Conservation (phyloP, 2,329 filamentous ascomycete genomes). For the Diaporthe velutina region DNA sequence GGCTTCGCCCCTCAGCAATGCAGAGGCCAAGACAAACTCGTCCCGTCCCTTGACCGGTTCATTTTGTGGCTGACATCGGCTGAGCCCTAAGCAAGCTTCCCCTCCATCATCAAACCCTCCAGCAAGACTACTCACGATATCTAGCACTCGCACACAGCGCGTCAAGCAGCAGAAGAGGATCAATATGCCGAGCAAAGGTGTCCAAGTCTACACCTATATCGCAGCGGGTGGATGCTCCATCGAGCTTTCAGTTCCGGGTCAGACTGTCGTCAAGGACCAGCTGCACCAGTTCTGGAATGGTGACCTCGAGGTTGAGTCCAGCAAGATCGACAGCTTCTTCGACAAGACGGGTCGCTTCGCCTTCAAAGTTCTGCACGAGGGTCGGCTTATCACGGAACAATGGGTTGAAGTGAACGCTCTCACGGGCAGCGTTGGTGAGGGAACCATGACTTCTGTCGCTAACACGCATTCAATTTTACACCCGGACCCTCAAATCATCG, state of each 20-base stretch:
- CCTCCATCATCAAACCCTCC: neutral
- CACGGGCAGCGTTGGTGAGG: constrained; percentile 56
- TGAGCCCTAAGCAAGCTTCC: neutral
- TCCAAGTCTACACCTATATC: constrained; percentile 55
- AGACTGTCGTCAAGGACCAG: constrained; percentile 49
- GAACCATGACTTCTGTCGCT: constrained; percentile 53
- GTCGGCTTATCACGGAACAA: constrained; percentile 55
- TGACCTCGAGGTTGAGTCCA: constrained; percentile 60
- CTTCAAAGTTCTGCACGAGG: constrained; percentile 55
- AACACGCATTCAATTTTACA: constrained; percentile 48
- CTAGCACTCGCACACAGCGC: neutral
- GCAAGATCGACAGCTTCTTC: constrained; percentile 55
- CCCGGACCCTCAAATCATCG: constrained; percentile 52
- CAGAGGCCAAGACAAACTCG: constrained; percentile 11
- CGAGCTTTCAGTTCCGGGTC: constrained; percentile 58
- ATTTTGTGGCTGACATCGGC: constrained; percentile 20
- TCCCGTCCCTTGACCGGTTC: neutral
- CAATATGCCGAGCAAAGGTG: constrained; percentile 57
- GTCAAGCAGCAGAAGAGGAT: neutral
- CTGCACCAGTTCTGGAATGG: constrained; percentile 52
- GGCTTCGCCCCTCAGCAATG: neutral
- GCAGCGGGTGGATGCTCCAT: constrained; percentile 55
- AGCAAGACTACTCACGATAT: neutral
- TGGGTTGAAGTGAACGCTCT: constrained; percentile 60
- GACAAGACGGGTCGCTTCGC: constrained; percentile 59